phyloP scores from a whole-genome alignment of 2,329 filamentous ascomycete genomes.

The Colletotrichum sp. region DNA sequence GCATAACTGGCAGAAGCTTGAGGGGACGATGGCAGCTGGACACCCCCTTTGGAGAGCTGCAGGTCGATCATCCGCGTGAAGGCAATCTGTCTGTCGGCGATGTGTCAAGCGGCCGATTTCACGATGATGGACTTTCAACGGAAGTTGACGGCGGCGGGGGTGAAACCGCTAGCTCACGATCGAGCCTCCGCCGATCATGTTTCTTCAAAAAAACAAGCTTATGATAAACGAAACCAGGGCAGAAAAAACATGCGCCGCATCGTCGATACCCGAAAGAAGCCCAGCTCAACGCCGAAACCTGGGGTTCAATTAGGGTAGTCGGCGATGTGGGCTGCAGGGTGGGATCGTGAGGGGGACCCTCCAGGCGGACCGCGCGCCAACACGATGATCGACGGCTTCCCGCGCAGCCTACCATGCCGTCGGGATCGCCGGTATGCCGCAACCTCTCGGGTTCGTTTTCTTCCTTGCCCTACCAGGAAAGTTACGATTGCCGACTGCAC shows the following conservation, averaged over 20 bases:
- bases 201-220: neutral
- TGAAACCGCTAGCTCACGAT: neutral
- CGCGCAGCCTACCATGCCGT: neutral
- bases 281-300: neutral
- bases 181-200: neutral
- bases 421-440: neutral
- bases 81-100: neutral
- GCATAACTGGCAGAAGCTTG: neutral
- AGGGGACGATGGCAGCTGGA: neutral
- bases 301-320: neutral
- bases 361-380: neutral
- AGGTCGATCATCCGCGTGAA: neutral
- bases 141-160: neutral
- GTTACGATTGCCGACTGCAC: neutral
- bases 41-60: neutral
- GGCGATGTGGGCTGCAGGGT: neutral
- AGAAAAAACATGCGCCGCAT: neutral
- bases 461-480: neutral
- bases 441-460: neutral
- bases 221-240: neutral
- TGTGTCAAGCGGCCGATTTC: neutral
- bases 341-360: neutral
- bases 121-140: neutral
- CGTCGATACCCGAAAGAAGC: neutral
- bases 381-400: slow-evolving; percentile 10